A percentile compares a stretch with the other conserved stretches of the same genome.
Conservation (phyloP, 208 protist species). For the Borovskyia barvae region DNA sequence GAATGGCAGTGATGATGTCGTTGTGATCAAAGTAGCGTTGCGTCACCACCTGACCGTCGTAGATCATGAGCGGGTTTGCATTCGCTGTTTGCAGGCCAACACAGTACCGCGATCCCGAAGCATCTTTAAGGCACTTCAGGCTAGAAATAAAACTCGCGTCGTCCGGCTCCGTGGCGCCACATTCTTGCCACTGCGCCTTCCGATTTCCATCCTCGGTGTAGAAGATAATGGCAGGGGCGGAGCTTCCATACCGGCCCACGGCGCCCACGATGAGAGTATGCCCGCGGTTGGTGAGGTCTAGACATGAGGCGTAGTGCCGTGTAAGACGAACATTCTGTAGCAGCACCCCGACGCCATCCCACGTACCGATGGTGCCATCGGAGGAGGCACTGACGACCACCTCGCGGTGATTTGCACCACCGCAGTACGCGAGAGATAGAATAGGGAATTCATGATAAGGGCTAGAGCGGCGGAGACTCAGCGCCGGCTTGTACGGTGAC, state of each 20-base stretch:
- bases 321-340: slow-evolving; percentile 76
- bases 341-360: slow-evolving; percentile 63
- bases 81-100: slow-evolving; percentile 46
- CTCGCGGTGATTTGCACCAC: slow-evolving; percentile 47
- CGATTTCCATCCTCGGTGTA: slow-evolving; percentile 58
- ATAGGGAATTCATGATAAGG: slow-evolving; percentile 64
- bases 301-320: slow-evolving; percentile 81
- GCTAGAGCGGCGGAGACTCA: slow-evolving; percentile 46
- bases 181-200: slow-evolving; percentile 78
- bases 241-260: slow-evolving; percentile 40
- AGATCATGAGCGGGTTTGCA: slow-evolving; percentile 55
- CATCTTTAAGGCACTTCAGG: slow-evolving; percentile 50
- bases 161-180: slow-evolving; percentile 63
- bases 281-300: slow-evolving; percentile 76
- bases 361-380: slow-evolving; percentile 82
- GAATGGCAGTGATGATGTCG: slow-evolving; percentile 82
- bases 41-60: slow-evolving; percentile 56
- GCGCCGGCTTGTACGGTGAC: slow-evolving; percentile 64
- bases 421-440: slow-evolving; percentile 71
- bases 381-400: slow-evolving; percentile 82
- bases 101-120: slow-evolving; percentile 49
- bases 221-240: slow-evolving; percentile 72
- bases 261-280: slow-evolving; percentile 74
- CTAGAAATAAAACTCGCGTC: slow-evolving; percentile 73
- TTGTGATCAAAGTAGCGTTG: slow-evolving; percentile 79